Base-by-base conservation (phyloP, 2,329 filamentous ascomycete genomes). In the Leptographium radiaticola region DNA sequence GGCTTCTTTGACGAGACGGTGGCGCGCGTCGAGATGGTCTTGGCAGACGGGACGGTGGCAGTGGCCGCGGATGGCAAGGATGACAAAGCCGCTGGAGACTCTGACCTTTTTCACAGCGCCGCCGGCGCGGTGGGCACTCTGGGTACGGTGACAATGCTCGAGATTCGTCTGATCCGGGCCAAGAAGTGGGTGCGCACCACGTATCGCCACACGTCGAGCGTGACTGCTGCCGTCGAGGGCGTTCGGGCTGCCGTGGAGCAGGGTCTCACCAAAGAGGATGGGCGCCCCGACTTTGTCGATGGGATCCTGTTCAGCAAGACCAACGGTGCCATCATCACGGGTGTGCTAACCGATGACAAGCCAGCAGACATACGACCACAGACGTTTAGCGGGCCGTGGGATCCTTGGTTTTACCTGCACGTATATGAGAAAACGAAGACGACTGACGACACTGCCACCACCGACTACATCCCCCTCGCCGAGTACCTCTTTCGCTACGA, bases 401-500 rank as follows among this genome's bases (percentile, higher is more conserved):
- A 89, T 62, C 82, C 84, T 2, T 89, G 86, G 86, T 87, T 81
- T 66, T 89, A 88, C 64, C 71, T 89, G 56, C 84, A 88, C 63
- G 84, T 77, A 1, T 12, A 44, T 6, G 38, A 40, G 3, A 48
- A 49, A 25, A 49, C 52, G 5, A 25, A 25, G 52, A 16, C 33
- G 18, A 12, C 9, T 18, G 7, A 8, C 16, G 68, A 76, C 61
- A 70, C 76, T 42, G 64, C 64, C 57, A 75, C 70, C 7, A 63
- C 61, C 60, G 48, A 86, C 50, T 79, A 80, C 59, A 76, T 87
- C 42, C 84, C 84, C 0, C 68, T 87, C 6, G 77, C 78, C 38
- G 84, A 87, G 63, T 88, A 87, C 65, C 78, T 87, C 59, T 88
- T 88, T 72, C 78, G 84, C 51, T 87, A 87, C 69, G 84, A 87